Percentiles rank a stretch among this genome's conserved stretches.
Conservation (phyloP, 345 rosid genomes). For the Fremontodendron californicum region DNA sequence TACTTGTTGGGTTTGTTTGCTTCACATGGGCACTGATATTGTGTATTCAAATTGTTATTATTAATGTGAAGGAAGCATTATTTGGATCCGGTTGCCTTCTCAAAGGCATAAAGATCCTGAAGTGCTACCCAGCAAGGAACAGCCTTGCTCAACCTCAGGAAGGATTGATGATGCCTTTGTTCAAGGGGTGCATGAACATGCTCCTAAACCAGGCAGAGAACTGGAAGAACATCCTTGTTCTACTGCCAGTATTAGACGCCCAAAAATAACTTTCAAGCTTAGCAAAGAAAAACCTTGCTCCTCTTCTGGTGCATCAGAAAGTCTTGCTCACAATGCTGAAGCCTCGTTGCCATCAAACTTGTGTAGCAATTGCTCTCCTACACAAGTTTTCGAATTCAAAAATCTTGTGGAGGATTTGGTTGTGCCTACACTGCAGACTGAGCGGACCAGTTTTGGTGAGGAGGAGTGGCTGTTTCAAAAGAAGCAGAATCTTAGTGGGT, state of each 20-base stretch:
- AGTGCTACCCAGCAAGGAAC: constrained; percentile 38
- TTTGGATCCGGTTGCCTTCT: constrained; percentile 64
- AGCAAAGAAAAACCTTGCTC: neutral
- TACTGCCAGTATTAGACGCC: neutral
- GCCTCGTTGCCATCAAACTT: neutral
- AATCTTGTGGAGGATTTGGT: constrained; percentile 43
- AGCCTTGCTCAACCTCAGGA: constrained; percentile 21
- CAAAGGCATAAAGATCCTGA: constrained; percentile 52
- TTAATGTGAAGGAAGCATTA: constrained; percentile 59
- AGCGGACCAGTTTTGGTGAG: neutral
- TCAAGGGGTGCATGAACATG: neutral
- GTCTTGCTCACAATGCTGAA: neutral
- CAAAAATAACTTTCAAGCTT: constrained; percentile 4
- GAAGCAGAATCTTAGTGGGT: neutral
- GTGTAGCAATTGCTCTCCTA: constrained; percentile 12
- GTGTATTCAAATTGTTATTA: constrained; percentile 45
- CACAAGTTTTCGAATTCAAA: constrained; percentile 21
- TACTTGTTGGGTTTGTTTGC: constrained; percentile 50
- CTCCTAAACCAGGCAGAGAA: neutral
- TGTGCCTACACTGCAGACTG: constrained; percentile 21
- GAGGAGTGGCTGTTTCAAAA: constrained; percentile 58
- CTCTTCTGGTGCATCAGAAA: constrained; percentile 5
- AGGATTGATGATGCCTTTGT: constrained; percentile 3
- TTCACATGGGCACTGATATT: constrained; percentile 42
- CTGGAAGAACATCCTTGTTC: constrained; percentile 1